Conservation (phyloP, 306 rosid species). For the Ziziphus jujuba region DNA sequence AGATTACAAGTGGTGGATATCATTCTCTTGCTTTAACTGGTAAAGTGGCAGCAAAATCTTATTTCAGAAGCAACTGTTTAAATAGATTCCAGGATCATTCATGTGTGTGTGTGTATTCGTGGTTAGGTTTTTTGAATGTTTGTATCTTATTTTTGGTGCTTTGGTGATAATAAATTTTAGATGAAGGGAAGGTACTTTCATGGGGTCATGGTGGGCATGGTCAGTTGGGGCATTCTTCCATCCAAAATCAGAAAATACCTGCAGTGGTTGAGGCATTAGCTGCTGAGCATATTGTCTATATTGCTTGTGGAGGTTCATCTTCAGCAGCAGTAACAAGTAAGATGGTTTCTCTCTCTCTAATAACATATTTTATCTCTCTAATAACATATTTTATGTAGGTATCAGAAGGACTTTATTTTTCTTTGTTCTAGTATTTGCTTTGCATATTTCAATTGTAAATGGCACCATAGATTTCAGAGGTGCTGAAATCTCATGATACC, state of each 20-base stretch:
- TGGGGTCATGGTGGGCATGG: slow-evolving; percentile 99
- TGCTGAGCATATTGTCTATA: slow-evolving; percentile 48
- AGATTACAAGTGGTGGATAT: slow-evolving; percentile 90
- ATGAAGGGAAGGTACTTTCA: slow-evolving; percentile 85
- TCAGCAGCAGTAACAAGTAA: slow-evolving; percentile 89
- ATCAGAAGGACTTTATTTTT: not conserved
- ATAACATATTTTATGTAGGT: not conserved
- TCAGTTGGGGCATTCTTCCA: slow-evolving; percentile 83
- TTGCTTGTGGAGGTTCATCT: slow-evolving; percentile 86
- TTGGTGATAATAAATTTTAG: slow-evolving; percentile 40
- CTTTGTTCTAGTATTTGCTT: no score
- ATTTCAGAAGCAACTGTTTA: slow-evolving; percentile 5
- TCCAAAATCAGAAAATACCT: slow-evolving; percentile 66
- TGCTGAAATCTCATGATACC: no score
- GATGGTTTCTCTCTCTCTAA: not conserved
- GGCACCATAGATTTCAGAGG: no score
- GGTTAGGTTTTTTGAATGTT: slow-evolving; percentile 3
- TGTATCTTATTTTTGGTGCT: slow-evolving; percentile 10
- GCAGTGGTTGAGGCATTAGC: slow-evolving; percentile 61
- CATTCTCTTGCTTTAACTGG: slow-evolving; percentile 95
- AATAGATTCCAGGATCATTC: not conserved
- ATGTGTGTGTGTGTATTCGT: not conserved
- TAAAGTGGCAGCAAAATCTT: slow-evolving; percentile 29
- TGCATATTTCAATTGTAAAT: no score
- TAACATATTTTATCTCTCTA: slow-evolving; percentile 1